Base-by-base conservation (phyloP, 164 flowering plant genomes). In the Vitis cinerea region DNA sequence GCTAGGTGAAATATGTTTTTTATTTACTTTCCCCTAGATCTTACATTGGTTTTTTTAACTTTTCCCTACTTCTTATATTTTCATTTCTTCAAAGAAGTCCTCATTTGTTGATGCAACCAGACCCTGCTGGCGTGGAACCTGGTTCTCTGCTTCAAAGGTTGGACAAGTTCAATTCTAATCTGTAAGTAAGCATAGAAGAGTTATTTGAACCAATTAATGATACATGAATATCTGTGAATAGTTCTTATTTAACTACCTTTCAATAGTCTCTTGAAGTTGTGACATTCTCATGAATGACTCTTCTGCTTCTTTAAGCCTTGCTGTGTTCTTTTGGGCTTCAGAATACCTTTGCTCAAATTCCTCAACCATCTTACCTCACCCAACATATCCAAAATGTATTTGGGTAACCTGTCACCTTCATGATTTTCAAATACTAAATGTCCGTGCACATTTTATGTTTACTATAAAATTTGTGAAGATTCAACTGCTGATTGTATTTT, bases 51-150 rank as follows among this genome's bases (percentile, higher is more conserved):
- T 23, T 23, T 23, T 23, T 23, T 23, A 23, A 23, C 27, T 23
- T 23, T 23, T 17, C 50, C 61, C 11, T 50, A 69, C 61, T 53
- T 55, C 88, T 82, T 68, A 90, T 92, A 58, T 72, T 74, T 70
- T 78, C 71, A 84, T 67, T 79, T 89, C 90, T 71, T 85, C 88
- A 44, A 84, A 79, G 73, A 81, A 79, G 10, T 84, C 86, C 60
- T 84, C 87, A 67, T 76, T 82, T 61, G 75, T 64, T 67, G 93
- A 78, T 71, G 84, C 82, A 68, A 72, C 90, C 80, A 90, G 74
- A 64, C 89, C 92, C 75, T 91, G 87, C 68, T 91, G 92, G 54
- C 97, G 88, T 31, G 89, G 84, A 71, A 91, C 91, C 76, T 89
- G 91, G 79, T 89, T 89, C 81, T 91, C 97, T n/a, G 92, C 79